Evolutionary conservation across 306 rosid genomes (phyloP), one percentile per base, ranked within the genome.

Genomic region (Inga leiocalycina): DNA sequence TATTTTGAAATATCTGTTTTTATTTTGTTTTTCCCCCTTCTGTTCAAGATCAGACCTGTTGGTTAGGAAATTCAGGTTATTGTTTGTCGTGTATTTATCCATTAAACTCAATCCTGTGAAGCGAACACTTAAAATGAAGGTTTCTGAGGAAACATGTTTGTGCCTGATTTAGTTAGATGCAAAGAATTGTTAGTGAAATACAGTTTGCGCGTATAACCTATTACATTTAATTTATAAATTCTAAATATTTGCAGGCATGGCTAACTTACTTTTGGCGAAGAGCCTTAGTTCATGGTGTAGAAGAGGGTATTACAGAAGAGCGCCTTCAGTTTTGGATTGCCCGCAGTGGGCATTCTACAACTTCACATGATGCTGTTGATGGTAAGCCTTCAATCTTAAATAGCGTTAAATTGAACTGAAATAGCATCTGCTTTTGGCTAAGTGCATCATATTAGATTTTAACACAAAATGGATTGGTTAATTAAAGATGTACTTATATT

Each of bases 311-410:
- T 82, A 97, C 94, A 41, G 99, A 91, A 39, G 99, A 97, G 65
- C 88, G 94, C 87, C 93, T 94, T 87, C 95, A 83, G 82, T 88
- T 89, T 83, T 97, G 99, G 99, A 91, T 92, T 82, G 84, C 75
- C 72, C 97, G 93, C 65, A 87, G 87, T 61, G 90, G 93, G 77
- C 97, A 90, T 86, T 57, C 91, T 46, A 93, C 95, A 65, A 94
- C 89, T 79, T 97, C 97, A 78, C 99, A 97, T 69, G 97, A 94
- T 90, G 98, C 99, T 15, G 99, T 97, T 76, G 97, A 97, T 83
- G 98, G 99, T 94, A 87, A 84, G 88, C 86, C 32, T 81, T 45
- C 52, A 6, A 34, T 68, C 65, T 85, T 56, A 43, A 39, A 52
- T 44, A 81, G 52, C 51, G 34, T 30, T 72, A 32, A 48, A 22